These are phyloP conservation scores for Alternaria solani DNA, from an alignment of 2,329 filamentous ascomycete species.

Conservation along the genomic window DNA sequence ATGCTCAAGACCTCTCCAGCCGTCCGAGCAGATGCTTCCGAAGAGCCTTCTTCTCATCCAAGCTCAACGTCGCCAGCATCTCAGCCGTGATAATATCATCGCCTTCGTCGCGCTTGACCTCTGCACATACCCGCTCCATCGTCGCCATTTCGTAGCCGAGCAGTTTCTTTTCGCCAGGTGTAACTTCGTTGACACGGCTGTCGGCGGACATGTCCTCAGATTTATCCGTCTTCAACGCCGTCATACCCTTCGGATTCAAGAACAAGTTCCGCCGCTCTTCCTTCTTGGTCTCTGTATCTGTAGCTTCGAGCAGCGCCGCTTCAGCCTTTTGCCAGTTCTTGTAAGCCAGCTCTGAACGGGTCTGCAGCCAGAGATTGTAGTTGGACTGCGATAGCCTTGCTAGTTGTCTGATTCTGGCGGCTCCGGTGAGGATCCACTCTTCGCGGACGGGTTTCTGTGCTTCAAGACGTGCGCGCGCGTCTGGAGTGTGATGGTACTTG, in stretches of 20 bases:
- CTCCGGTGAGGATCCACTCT: slow-evolving; percentile 26
- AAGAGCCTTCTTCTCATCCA: slow-evolving; percentile 20
- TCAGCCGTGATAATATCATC: slow-evolving; percentile 4
- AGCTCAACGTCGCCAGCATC: slow-evolving; percentile 16
- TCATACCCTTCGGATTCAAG: slow-evolving; percentile 18
- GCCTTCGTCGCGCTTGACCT: slow-evolving; percentile 10
- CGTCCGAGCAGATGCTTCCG: slow-evolving; percentile 13
- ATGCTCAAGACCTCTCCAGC: background rate
- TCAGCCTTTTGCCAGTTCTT: slow-evolving; percentile 2
- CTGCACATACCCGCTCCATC: slow-evolving; percentile 29
- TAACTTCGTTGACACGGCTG: background rate
- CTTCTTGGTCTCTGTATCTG: slow-evolving; percentile 22
- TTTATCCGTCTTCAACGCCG: slow-evolving; percentile 18
- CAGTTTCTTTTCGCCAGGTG: slow-evolving; percentile 8
- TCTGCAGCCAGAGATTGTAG: slow-evolving; percentile 4
- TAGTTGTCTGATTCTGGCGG: slow-evolving; percentile 15
- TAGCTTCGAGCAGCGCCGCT: background rate
- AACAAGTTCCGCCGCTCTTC: slow-evolving; percentile 30
- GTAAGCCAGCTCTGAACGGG: slow-evolving; percentile 5
- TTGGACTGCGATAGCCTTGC: background rate
- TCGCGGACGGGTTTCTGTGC: slow-evolving; percentile 16
- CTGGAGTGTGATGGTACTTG: background rate
- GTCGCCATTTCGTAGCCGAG: slow-evolving; percentile 29
- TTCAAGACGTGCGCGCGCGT: slow-evolving; percentile 6
- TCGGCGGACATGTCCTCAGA: slow-evolving; percentile 12